Percentiles rank a stretch among this genome's conserved stretches.
Evolutionary conservation across 208 protist species (phyloP).

Genomic region (Leishmania martiniquensis): DNA sequence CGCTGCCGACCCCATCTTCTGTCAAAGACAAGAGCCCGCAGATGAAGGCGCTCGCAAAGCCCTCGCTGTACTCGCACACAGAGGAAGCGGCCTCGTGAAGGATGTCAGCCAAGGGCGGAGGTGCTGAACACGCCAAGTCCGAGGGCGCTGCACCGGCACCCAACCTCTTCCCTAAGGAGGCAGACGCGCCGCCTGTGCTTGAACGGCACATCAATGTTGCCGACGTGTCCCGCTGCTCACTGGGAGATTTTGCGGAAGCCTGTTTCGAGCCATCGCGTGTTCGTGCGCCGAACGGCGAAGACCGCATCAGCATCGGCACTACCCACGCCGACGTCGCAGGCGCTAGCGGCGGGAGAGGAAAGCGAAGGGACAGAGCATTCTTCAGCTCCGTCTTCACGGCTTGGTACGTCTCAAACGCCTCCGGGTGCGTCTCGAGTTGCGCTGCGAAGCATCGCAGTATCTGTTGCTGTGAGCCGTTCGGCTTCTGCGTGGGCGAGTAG

Average conservation of each 20-base stretch:
- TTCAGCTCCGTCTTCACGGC: conserved; percentile 51
- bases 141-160: not conserved
- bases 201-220: not conserved
- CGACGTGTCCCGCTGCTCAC: not conserved
- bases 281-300: conserved; percentile 4
- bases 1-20: not conserved
- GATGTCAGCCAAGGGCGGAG: conserved; percentile 3
- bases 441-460: conserved; percentile 32
- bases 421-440: conserved; percentile 41
- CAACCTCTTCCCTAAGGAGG: not conserved
- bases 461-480: conserved; percentile 23
- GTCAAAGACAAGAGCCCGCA: conserved; percentile 51
- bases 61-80: conserved; percentile 44
- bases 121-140: not conserved
- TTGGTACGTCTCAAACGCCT: conserved; percentile 47
- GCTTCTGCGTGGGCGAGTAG: conserved; percentile 29
- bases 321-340: conserved; percentile 21
- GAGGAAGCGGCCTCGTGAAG: conserved; percentile 20
- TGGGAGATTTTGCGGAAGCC: not conserved
- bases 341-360: conserved; percentile 41
- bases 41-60: conserved; percentile 52
- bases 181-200: not conserved
- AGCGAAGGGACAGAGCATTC: conserved; percentile 43
- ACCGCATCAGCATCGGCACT: conserved; percentile 25
- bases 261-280: not conserved